Conservation (phyloP, 2,329 filamentous ascomycete genomes). For the Phaeosphaeria sp. region DNA sequence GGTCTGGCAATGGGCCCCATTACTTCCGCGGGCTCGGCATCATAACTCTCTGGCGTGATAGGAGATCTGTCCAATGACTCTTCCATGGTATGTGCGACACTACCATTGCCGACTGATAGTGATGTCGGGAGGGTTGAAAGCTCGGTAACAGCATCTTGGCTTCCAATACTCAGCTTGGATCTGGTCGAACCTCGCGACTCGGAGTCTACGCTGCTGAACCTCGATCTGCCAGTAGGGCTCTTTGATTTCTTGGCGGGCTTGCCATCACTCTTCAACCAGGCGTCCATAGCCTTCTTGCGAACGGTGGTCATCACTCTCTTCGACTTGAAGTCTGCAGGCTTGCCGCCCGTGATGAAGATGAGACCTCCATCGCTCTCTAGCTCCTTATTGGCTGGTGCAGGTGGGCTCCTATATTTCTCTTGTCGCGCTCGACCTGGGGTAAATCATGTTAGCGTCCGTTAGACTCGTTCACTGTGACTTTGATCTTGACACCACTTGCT, state of each 20-base stretch:
- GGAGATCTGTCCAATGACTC: conserved; percentile 12
- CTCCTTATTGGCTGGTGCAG: conserved; percentile 14
- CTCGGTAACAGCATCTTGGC: conserved; percentile 14
- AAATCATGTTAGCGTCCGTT: conserved; percentile 8
- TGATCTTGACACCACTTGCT: background rate
- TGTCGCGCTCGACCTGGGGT: conserved; percentile 12
- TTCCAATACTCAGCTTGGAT: conserved; percentile 21
- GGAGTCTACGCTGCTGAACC: conserved; percentile 27
- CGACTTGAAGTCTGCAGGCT: conserved; percentile 40
- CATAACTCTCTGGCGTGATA: conserved; percentile 1
- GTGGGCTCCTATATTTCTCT: conserved; percentile 17
- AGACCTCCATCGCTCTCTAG: conserved; percentile 18
- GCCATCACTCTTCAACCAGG: conserved; percentile 35
- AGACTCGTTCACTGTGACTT: background rate
- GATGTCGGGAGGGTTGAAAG: conserved; percentile 6
- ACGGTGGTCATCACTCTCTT: conserved; percentile 42
- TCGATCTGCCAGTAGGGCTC: conserved; percentile 6
- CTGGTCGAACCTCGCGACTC: conserved; percentile 3
- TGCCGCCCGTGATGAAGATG: conserved; percentile 42
- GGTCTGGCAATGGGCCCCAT: conserved; percentile 12
- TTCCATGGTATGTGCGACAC: conserved; percentile 3
- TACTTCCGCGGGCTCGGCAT: conserved; percentile 5
- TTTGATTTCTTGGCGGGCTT: conserved; percentile 16
- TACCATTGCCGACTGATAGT: conserved; percentile 4
- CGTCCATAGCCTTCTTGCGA: conserved; percentile 46